phyloP scores from a whole-genome alignment of 2,329 filamentous ascomycete genomes.

The Monilinia fructicola region DNA sequence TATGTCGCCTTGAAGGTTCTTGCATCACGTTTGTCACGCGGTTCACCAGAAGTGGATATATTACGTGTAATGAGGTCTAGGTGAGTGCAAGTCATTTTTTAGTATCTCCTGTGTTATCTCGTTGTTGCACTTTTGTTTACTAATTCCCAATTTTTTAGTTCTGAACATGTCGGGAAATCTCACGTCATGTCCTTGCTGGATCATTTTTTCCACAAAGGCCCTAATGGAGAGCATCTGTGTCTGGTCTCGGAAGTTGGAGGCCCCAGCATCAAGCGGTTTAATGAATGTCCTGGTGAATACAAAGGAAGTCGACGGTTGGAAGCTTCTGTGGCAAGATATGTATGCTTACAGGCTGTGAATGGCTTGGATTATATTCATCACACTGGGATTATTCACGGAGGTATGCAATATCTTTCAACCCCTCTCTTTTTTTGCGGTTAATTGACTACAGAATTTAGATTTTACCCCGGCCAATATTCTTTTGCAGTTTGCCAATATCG shows the following conservation, averaged over 20 bases:
- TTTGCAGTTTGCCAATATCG: conserved; percentile 29
- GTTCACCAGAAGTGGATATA: conserved; percentile 29
- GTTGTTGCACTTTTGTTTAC: background rate
- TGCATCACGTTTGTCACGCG: conserved; percentile 25
- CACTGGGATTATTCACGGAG: conserved; percentile 29
- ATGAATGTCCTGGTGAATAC: conserved; percentile 29
- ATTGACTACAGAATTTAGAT: conserved; percentile 18
- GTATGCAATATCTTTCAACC: conserved; percentile 19
- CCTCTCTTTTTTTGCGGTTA: background rate
- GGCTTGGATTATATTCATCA: conserved; percentile 30
- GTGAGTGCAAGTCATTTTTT: background rate
- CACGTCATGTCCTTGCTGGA: conserved; percentile 31
- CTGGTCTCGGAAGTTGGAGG: conserved; percentile 40
- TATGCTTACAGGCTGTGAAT: conserved; percentile 28
- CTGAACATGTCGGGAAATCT: conserved; percentile 23
- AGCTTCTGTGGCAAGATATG: conserved; percentile 27
- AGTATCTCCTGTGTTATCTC: background rate
- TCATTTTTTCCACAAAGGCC: conserved; percentile 40
- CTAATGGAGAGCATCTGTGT: conserved; percentile 49
- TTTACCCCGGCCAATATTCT: conserved; percentile 30
- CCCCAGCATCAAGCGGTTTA: conserved; percentile 31
- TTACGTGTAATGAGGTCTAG: conserved; percentile 24
- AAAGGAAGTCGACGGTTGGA: conserved; percentile 29
- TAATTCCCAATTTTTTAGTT: background rate
- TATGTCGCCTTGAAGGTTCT: conserved; percentile 33